phyloP scores from a whole-genome alignment of 306 rosid species.

The Vigna unguiculata region DNA sequence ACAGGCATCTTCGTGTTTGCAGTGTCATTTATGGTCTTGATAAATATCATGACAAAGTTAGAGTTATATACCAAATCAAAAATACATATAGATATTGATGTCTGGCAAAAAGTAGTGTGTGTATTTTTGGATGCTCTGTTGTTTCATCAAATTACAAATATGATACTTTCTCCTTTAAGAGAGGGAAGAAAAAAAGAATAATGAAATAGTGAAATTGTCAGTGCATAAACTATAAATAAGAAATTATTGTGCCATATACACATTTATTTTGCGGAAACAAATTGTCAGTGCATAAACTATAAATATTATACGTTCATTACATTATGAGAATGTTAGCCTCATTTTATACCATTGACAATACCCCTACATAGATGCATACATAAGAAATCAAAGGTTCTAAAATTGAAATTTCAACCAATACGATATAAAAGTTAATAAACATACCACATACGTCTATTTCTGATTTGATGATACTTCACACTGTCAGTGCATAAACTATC shows the following conservation, averaged over 20 bases:
- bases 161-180: neutral
- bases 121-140: neutral
- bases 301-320: too few species aligned
- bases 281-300: too few species aligned
- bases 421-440: neutral
- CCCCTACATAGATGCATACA: neutral
- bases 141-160: conserved; percentile 1
- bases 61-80: neutral
- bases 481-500: neutral
- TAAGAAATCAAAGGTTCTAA: neutral
- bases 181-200: neutral
- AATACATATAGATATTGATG: neutral
- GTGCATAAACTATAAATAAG: too few species aligned
- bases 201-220: neutral
- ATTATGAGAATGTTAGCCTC: neutral
- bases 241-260: conserved; percentile 6
- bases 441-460: neutral
- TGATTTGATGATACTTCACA: neutral
- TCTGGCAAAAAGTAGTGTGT: neutral
- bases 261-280: neutral
- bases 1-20: neutral
- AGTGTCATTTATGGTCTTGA: neutral
- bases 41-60: neutral
- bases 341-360: neutral
- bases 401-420: neutral